Base-by-base conservation (phyloP, 495 filamentous ascomycete genomes). In the Neurospora sp. region DNA sequence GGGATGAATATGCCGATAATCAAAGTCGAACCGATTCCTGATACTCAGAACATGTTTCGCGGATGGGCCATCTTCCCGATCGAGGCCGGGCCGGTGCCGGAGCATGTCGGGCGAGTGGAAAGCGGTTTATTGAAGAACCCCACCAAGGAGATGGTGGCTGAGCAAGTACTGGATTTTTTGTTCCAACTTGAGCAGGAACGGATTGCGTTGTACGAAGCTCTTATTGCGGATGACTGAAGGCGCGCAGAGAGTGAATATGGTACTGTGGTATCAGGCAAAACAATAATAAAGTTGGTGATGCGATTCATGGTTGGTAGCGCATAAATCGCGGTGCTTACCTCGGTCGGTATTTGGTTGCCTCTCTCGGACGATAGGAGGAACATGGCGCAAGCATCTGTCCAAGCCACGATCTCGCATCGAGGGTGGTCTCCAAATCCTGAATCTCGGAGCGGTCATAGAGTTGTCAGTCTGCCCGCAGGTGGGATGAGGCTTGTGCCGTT, bases 121-220 rank as follows among this genome's bases (percentile, higher is more conserved):
- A 69, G 74, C 6, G 74, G 82, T 39, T 76, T 77, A 14, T 71
- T 76, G 8, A 78, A 70, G 72, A 78, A 74, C 59, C 39, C 46
- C 2, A 75, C 79, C 12, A 80, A 73, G 68, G 79, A 81, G 70
- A 73, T 39, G 71, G 74, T 82, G 9, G 82, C 80, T 4, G 78
- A 82, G 72, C 48, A 78, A 70, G 70, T 80, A 46, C 46, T 80
- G 10, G 70, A 14, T 27, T 74, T 72, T 70, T n/a, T 81, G 37
- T 14, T 76, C 35, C 16, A 70, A 31, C 69, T 80, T 59, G 72
- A 69, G 31, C 65, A 39, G 31, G 35, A 71, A 31, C 72, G 78
- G 59, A 53, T 65, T 8, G 71, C 46, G 11, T 22, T 31, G 48
- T 38, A 71, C 6, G 35, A 71, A 9, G 69, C 18, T 3, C 44